Evolutionary conservation across 2,329 filamentous ascomycete species (phyloP), one percentile per base, ranked within the genome.

Genomic region (Aspergillus uvarum): DNA sequence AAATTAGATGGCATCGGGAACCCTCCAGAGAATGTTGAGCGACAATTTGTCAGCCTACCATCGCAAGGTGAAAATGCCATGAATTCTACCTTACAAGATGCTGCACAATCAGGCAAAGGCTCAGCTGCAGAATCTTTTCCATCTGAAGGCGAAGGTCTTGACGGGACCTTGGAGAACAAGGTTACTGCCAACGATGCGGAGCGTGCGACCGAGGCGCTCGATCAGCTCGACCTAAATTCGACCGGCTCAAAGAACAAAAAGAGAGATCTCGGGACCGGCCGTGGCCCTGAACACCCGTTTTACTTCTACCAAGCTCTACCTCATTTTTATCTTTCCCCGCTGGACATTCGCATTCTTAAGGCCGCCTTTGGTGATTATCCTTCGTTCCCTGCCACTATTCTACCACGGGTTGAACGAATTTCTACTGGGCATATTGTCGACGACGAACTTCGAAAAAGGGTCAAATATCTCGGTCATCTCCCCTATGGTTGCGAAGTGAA

Each of bases 311-410:
- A 92, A 67, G 89, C 91, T 0, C 84, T 93, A 1, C 88, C 91
- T 22, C 93, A 97, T 68, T 89, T 96, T 52, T 97, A 96, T 68
- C 84, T 97, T 3, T 96, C 92, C 0, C 89, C 93, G 0, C 82
- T 97, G 35, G 93, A 97, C 72, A 97, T 97, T 63, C 88, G 93
- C 54, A 96, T 97, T 62, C 81, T 97, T 32, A 96, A 96, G 77
- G 87, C 91, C 2, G 91, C 92, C 49, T 97, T 95, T 70, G 92
- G 91, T 2, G 85, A 89, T 21, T 97, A 95, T 73, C 85, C 88
- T 2, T 80, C 85, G 10, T 96, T 97, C 68, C 93, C 93, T 0
- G 89, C 92, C 0, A 94, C 91, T 0, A 88, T 97, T 16, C 81
- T 96, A 10, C 93, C 93, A 0, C 87, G 91, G 4, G 89, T 97